These are phyloP conservation scores for Diversispora eburnea DNA, from an alignment of 192 early-diverging fungal species.

Conservation along the genomic window DNA sequence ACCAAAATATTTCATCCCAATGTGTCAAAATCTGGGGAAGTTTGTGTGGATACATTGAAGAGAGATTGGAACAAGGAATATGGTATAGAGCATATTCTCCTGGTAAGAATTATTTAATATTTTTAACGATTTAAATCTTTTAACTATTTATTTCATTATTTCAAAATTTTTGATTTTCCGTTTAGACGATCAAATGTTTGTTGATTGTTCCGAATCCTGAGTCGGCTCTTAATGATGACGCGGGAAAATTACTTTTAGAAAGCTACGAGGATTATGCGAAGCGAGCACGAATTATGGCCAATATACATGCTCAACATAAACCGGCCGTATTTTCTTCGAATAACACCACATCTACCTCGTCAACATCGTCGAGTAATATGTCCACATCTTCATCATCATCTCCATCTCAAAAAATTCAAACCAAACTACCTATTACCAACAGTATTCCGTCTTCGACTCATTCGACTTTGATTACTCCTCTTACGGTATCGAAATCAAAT, in stretches of 20 bases:
- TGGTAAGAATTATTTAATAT: conserved; percentile 50
- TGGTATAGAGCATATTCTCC: conserved; percentile 77
- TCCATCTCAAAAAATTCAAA: conserved; percentile 13
- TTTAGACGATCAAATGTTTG: conserved; percentile 91
- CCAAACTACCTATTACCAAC: neutral
- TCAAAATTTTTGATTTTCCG: no score
- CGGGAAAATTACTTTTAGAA: conserved; percentile 85
- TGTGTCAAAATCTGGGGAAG: conserved; percentile 81
- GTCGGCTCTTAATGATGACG: conserved; percentile 94
- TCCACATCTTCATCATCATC: conserved; percentile 7
- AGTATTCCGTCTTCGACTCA: neutral
- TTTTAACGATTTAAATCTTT: neutral
- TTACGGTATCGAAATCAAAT: conserved; percentile 5
- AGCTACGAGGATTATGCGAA: conserved; percentile 80
- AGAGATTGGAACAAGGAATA: conserved; percentile 93
- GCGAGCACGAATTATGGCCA: conserved; percentile 74
- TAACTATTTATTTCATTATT: neutral
- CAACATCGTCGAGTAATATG: neutral
- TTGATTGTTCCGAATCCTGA: conserved; percentile 94
- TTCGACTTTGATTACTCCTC: conserved; percentile 9
- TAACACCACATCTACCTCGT: neutral
- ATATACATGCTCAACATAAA: conserved; percentile 63
- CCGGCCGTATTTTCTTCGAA: conserved; percentile 15
- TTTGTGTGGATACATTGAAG: conserved; percentile 95
- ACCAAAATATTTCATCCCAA: conserved; percentile 99